A percentile compares a stretch with the other conserved stretches of the same genome.
These are phyloP conservation scores for Suillus alpinus DNA, from an alignment of 768 basidiomycete genomes.

Conservation along the genomic window DNA sequence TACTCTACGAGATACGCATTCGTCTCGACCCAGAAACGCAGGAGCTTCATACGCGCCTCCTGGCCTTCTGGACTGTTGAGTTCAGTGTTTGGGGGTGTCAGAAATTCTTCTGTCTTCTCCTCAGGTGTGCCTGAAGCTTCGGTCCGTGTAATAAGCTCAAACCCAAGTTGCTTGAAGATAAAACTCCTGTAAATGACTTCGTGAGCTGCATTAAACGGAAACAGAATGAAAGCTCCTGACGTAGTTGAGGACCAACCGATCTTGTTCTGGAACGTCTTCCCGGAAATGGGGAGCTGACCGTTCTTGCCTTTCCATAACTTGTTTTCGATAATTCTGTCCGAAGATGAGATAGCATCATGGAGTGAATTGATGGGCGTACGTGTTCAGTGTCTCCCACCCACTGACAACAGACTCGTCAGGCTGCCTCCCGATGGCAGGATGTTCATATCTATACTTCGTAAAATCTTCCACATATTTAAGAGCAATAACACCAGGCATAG, in stretches of 20 bases:
- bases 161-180: slow-evolving; percentile 43
- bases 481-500: slow-evolving; percentile 74
- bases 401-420: slow-evolving; percentile 52
- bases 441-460: slow-evolving; percentile 53
- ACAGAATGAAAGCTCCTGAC: slow-evolving; percentile 38
- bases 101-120: slow-evolving; percentile 33
- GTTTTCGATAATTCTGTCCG: slow-evolving; percentile 67
- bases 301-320: slow-evolving; percentile 70
- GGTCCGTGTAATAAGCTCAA: slow-evolving; percentile 21
- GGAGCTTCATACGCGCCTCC: slow-evolving; percentile 55
- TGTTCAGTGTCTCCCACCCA: slow-evolving; percentile 64
- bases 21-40: slow-evolving; percentile 81
- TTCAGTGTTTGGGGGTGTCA: slow-evolving; percentile 59
- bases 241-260: slow-evolving; percentile 62
- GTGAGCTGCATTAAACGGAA: slow-evolving; percentile 10
- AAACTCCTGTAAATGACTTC: slow-evolving; percentile 27
- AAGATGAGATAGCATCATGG: neutral
- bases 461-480: slow-evolving; percentile 61
- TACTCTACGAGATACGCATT: slow-evolving; percentile 65
- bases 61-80: slow-evolving; percentile 42
- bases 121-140: slow-evolving; percentile 17
- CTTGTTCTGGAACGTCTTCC: slow-evolving; percentile 57
- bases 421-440: slow-evolving; percentile 55
- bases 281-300: slow-evolving; percentile 43
- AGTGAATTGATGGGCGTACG: slow-evolving; percentile 41